Conservation (phyloP, 2,329 filamentous ascomycete species). For the Nothomitra cinnamomea region DNA sequence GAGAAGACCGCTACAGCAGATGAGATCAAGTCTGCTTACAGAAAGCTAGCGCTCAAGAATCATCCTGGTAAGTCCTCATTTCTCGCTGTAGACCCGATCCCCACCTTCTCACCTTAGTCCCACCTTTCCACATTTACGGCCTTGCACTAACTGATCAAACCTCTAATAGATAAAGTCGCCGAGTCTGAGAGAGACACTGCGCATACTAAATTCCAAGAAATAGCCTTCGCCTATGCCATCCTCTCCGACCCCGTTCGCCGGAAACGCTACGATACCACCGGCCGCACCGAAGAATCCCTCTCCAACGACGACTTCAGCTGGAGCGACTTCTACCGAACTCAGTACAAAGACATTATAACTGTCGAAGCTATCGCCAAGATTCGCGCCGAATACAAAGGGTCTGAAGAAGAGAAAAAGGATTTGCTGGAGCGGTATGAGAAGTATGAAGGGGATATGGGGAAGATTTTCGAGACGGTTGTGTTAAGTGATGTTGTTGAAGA, state of each 20-base stretch:
- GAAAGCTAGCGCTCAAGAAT: slow-evolving; percentile 71
- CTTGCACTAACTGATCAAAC: not conserved
- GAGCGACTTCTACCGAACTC: slow-evolving; percentile 73
- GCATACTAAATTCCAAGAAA: slow-evolving; percentile 67
- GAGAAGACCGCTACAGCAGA: slow-evolving; percentile 53
- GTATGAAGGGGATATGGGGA: slow-evolving; percentile 56
- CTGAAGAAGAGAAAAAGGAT: slow-evolving; percentile 68
- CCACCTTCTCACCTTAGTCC: not conserved
- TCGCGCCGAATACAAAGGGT: slow-evolving; percentile 62
- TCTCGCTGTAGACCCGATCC: not conserved
- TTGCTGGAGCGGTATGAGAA: slow-evolving; percentile 60
- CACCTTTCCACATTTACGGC: too few relatives aligned
- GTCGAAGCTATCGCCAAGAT: slow-evolving; percentile 60
- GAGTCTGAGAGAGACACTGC: slow-evolving; percentile 52
- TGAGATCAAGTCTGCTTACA: slow-evolving; percentile 80
- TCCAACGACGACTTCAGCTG: slow-evolving; percentile 68
- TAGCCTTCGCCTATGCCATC: slow-evolving; percentile 87
- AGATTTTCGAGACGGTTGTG: slow-evolving; percentile 70
- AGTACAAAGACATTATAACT: slow-evolving; percentile 63
- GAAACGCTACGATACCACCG: slow-evolving; percentile 75
- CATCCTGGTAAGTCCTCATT: slow-evolving; percentile 40
- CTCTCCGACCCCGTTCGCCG: slow-evolving; percentile 70
- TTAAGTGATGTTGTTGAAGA: slow-evolving; percentile 70
- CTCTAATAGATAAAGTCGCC: slow-evolving; percentile 53
- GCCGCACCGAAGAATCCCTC: slow-evolving; percentile 71